phyloP scores from a whole-genome alignment of 306 rosid genomes.

The Gillenia trifoliata region DNA sequence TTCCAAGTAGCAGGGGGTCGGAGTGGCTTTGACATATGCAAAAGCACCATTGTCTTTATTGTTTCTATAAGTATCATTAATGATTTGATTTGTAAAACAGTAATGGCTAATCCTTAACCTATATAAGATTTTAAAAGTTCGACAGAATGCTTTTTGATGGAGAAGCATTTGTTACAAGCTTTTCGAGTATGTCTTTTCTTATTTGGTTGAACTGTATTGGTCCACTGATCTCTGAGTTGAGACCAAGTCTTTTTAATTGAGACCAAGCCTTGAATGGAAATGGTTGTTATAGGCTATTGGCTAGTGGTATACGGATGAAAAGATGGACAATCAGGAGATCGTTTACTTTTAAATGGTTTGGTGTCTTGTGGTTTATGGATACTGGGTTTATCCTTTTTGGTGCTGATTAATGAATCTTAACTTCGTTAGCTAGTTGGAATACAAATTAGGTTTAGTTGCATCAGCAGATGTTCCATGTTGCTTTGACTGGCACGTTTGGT shows the following conservation, averaged over 20 bases:
- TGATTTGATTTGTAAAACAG: neutral
- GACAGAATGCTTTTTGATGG: neutral
- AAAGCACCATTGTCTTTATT: neutral
- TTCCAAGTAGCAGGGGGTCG: neutral
- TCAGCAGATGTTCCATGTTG: neutral
- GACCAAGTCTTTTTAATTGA: neutral
- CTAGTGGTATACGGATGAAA: neutral
- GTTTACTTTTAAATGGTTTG: neutral
- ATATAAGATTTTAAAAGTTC: neutral
- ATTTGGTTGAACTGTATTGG: neutral
- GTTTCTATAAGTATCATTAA: neutral
- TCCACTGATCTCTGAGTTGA: neutral
- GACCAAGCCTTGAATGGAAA: neutral
- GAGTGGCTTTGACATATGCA: neutral
- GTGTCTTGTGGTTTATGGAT: neutral
- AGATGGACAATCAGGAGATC: neutral
- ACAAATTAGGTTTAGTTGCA: neutral
- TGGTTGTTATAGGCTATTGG: neutral
- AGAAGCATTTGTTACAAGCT: neutral
- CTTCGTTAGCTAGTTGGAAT: neutral
- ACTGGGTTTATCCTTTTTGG: neutral
- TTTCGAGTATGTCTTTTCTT: neutral
- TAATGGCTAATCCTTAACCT: neutral
- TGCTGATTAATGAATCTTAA: neutral
- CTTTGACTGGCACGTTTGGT: neutral